Percentiles rank a stretch among this genome's conserved stretches.
Evolutionary conservation across 345 rosid species (phyloP).

Genomic region (Turnera subulata): DNA sequence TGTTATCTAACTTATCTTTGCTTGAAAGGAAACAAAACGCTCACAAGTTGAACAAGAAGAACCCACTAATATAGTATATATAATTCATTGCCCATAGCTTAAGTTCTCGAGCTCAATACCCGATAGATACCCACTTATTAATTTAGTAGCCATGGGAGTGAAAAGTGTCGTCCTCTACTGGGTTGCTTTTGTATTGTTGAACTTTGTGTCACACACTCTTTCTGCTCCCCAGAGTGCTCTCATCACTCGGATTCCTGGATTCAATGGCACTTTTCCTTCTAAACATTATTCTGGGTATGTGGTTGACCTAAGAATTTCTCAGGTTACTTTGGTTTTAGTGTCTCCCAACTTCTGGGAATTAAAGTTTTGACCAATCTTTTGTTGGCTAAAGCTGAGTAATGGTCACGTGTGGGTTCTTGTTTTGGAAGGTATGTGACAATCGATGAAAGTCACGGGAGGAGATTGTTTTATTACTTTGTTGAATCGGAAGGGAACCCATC

Average conservation of each 20-base stretch:
- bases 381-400: not conserved
- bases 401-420: constrained; percentile 1
- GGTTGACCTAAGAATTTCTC: not conserved
- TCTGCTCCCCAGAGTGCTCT: constrained; percentile 58
- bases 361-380: not conserved
- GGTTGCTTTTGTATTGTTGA: constrained; percentile 17
- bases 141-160: constrained; percentile 32
- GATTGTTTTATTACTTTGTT: constrained; percentile 72
- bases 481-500: constrained; percentile 69
- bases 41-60: too few relatives aligned
- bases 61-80: too few relatives aligned
- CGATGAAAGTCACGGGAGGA: constrained; percentile 44
- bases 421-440: constrained; percentile 66
- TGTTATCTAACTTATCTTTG: too few relatives aligned
- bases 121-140: too few relatives aligned
- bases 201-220: constrained; percentile 18
- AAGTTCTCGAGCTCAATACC: too few relatives aligned
- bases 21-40: too few relatives aligned
- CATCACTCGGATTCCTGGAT: constrained; percentile 63
- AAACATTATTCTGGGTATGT: constrained; percentile 81
- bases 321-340: not conserved
- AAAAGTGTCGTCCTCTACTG: constrained; percentile 11
- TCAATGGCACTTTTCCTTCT: constrained; percentile 58
- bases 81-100: too few relatives aligned
- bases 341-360: constrained; percentile 5